Percentiles rank a stretch among this genome's conserved stretches.
Conservation (phyloP, 306 rosid species). For the Betula pendula region DNA sequence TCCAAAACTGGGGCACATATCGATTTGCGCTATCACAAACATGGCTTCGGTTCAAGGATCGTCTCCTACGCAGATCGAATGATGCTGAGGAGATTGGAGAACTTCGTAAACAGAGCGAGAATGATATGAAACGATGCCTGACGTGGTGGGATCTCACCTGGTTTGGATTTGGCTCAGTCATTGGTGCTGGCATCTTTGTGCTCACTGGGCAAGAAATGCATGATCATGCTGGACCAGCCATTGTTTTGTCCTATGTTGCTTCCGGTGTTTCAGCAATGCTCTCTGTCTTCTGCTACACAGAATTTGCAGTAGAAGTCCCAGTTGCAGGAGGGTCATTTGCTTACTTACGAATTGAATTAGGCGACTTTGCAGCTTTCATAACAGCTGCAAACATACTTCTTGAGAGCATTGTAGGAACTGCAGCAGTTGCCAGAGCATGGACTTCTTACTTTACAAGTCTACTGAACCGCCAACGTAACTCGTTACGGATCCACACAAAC, state of each 20-base stretch:
- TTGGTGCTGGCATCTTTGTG: conserved; percentile 82
- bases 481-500: conserved; percentile 50
- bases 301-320: conserved; percentile 75
- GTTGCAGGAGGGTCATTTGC: conserved; percentile 86
- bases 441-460: conserved; percentile 74
- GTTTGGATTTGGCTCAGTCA: conserved; percentile 79
- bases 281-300: conserved; percentile 81
- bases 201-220: conserved; percentile 67
- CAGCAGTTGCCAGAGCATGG: conserved; percentile 75
- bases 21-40: conserved; percentile 53
- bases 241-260: conserved; percentile 61
- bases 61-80: conserved; percentile 54
- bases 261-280: conserved; percentile 86
- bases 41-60: conserved; percentile 58
- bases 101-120: conserved; percentile 54
- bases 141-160: conserved; percentile 80
- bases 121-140: conserved; percentile 56
- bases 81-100: conserved; percentile 51
- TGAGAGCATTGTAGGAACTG: conserved; percentile 59
- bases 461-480: conserved; percentile 47
- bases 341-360: conserved; percentile 69
- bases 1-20: conserved; percentile 64
- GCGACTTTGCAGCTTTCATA: conserved; percentile 76
- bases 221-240: conserved; percentile 63
- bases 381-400: conserved; percentile 80